A percentile compares a stretch with the other conserved stretches of the same genome.
These are phyloP conservation scores for Acarospora socialis DNA, from an alignment of 2,329 filamentous ascomycete species.

Conservation along the genomic window DNA sequence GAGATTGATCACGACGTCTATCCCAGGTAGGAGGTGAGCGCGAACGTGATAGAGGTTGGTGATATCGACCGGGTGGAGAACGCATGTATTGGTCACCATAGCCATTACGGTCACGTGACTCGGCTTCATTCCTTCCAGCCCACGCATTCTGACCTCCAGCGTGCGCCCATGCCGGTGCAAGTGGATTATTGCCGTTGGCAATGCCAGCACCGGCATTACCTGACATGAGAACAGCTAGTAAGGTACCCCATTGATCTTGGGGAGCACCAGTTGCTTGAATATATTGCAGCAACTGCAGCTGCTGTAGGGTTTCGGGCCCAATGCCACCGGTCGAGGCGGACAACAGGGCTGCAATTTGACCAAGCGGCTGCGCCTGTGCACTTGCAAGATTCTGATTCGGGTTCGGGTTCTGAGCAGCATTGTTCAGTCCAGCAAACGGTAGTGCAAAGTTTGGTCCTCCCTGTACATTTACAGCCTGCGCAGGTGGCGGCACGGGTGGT, in stretches of 20 bases:
- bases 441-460: constrained; percentile 32
- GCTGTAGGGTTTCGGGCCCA: constrained; percentile 43
- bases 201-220: constrained; percentile 21
- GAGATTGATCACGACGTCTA: constrained; percentile 53
- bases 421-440: constrained; percentile 33
- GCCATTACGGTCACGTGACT: constrained; percentile 41
- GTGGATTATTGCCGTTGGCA: constrained; percentile 17
- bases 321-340: constrained; percentile 18
- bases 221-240: constrained; percentile 37
- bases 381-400: constrained; percentile 22
- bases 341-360: constrained; percentile 2
- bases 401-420: constrained; percentile 22
- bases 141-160: constrained; percentile 19
- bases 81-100: constrained; percentile 40
- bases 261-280: constrained; percentile 62
- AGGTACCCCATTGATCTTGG: constrained; percentile 57
- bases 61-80: constrained; percentile 22
- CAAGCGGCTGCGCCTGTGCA: constrained; percentile 15
- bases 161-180: constrained; percentile 19
- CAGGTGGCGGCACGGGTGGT: constrained; percentile 24
- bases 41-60: constrained; percentile 49
- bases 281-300: constrained; percentile 60
- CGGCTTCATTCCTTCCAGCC: constrained; percentile 18
- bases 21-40: constrained; percentile 59
- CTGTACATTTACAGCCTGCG: constrained; percentile 48